Evolutionary conservation across 164 flowering plant species (phyloP).

Genomic region (Vitis rotundifolia): DNA sequence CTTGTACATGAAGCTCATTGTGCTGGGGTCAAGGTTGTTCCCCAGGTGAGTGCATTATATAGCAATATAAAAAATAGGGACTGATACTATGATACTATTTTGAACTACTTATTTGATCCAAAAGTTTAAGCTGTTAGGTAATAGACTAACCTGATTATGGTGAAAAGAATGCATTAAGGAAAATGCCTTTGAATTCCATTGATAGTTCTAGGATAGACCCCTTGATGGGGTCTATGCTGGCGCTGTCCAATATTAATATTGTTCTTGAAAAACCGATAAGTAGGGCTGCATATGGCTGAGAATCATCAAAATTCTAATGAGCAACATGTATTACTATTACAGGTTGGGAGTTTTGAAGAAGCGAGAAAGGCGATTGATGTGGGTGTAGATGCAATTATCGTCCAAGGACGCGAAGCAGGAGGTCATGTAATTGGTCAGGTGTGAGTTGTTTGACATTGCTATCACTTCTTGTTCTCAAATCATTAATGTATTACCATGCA

Average conservation of each 20-base stretch:
- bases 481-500: neutral
- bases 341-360: conserved; percentile 80
- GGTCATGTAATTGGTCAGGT: conserved; percentile 96
- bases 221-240: no score
- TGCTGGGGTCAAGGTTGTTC: conserved; percentile 82
- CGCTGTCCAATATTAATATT: no score
- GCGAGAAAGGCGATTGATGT: conserved; percentile 60
- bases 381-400: conserved; percentile 90
- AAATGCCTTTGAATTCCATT: no score
- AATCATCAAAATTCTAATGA: conserved; percentile 1
- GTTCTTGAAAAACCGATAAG: no score
- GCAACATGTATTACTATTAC: conserved; percentile 8
- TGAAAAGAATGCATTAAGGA: no score
- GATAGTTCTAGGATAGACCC: no score
- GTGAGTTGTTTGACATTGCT: neutral
- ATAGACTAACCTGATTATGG: no score
- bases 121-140: neutral
- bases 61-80: no score
- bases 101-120: neutral
- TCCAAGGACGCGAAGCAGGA: conserved; percentile 94
- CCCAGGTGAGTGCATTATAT: conserved; percentile 57
- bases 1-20: conserved; percentile 71
- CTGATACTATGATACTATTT: no score
- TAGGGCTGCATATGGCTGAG: no score
- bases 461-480: neutral